Conservation (phyloP, 495 filamentous ascomycete genomes). For the Trichocladium uniseriatum region DNA sequence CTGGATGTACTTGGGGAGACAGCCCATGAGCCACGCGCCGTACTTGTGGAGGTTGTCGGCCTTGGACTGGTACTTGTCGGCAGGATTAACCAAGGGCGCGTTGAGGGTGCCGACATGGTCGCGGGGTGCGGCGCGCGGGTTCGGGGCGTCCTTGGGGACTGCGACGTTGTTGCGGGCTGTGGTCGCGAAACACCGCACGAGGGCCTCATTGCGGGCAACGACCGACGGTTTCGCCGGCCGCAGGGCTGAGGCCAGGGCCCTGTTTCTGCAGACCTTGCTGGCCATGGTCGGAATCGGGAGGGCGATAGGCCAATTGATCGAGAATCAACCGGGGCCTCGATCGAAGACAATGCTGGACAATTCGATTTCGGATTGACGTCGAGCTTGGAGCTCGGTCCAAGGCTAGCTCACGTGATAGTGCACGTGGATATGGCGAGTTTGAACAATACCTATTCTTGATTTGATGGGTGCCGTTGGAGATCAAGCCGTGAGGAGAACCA, state of each 20-base stretch:
- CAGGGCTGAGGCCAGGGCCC: constrained; percentile 51
- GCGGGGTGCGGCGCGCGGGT: constrained; percentile 58
- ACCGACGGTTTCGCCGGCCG: constrained; percentile 41
- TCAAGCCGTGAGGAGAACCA: no score
- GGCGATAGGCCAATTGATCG: constrained; percentile 36
- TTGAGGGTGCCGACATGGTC: constrained; percentile 48
- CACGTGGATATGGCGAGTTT: constrained; percentile 3
- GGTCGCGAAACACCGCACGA: constrained; percentile 47
- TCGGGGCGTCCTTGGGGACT: constrained; percentile 51
- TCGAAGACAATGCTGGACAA: constrained; percentile 12
- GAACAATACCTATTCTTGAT: no score
- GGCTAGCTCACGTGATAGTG: background rate
- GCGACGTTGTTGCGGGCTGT: constrained; percentile 36
- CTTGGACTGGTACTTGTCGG: constrained; percentile 83
- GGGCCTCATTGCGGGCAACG: constrained; percentile 16
- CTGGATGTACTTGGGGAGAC: constrained; percentile 94
- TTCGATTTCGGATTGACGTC: constrained; percentile 18
- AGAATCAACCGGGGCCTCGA: constrained; percentile 21
- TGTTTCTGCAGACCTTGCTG: constrained; percentile 56
- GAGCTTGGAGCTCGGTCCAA: constrained; percentile 21
- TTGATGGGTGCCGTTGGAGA: no score
- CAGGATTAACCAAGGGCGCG: constrained; percentile 77
- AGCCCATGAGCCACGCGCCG: constrained; percentile 92
- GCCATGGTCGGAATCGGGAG: constrained; percentile 45
- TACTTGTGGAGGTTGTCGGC: constrained; percentile 81